Evolutionary conservation across 345 rosid species (phyloP).

Genomic region (Camelina hispida): DNA sequence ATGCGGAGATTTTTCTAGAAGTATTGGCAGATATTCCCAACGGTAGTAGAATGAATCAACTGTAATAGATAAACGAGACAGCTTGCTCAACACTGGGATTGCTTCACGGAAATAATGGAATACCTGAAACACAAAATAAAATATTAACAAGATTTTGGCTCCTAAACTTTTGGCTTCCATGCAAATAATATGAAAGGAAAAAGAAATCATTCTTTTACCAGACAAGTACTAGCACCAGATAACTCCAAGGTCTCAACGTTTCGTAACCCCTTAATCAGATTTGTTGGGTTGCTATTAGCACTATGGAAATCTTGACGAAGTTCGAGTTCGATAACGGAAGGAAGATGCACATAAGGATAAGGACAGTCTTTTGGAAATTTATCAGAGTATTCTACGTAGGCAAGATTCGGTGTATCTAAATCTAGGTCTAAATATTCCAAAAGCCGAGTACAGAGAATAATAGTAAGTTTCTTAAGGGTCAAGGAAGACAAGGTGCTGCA

Average conservation of each 20-base stretch:
- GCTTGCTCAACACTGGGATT: conserved; percentile 7
- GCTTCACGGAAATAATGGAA: background rate
- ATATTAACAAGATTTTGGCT: too few species aligned
- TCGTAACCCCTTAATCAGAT: conserved; percentile 8
- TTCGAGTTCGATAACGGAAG: conserved; percentile 7
- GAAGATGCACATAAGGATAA: background rate
- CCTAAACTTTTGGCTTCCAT: too few species aligned
- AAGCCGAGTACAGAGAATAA: too few species aligned
- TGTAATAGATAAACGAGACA: background rate
- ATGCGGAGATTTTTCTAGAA: background rate
- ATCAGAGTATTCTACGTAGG: conserved; percentile 5
- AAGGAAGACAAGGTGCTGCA: background rate
- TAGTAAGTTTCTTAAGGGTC: conserved; percentile 7
- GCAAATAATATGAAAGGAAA: too few species aligned
- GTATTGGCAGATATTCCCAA: background rate
- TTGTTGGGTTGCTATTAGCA: background rate
- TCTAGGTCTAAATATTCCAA: background rate
- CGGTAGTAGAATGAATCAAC: background rate
- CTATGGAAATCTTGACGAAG: background rate
- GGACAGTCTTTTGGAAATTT: background rate
- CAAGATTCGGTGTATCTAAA: conserved; percentile 5
- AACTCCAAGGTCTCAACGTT: conserved; percentile 16
- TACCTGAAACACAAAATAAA: background rate
- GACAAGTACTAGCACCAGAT: background rate
- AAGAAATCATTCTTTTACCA: background rate